Evolutionary conservation across 78 protist species (phyloP).

Genomic region (Dictyostelium purpureum): DNA sequence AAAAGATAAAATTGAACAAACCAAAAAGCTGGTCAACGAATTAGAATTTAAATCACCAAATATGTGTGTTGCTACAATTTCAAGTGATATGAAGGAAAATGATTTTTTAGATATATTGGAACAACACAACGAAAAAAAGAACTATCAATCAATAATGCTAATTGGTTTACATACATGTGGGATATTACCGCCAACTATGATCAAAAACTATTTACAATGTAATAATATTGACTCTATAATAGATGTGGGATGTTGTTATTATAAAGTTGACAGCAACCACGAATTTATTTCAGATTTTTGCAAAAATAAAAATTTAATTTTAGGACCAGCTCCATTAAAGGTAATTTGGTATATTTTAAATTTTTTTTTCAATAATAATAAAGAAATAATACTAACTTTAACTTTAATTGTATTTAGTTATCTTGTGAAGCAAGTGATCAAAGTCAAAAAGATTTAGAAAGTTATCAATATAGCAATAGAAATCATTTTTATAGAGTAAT

Average conservation of each 20-base stretch:
- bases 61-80: slow-evolving; percentile 46
- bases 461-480: slow-evolving; percentile 9
- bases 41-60: neutral
- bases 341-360: too few species aligned
- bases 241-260: slow-evolving; percentile 74
- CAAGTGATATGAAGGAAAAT: slow-evolving; percentile 11
- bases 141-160: slow-evolving; percentile 4
- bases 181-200: slow-evolving; percentile 21
- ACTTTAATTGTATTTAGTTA: too few species aligned
- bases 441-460: slow-evolving; percentile 1
- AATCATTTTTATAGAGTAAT: slow-evolving; percentile 51
- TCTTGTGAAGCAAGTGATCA: slow-evolving; percentile 52
- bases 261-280: slow-evolving; percentile 5
- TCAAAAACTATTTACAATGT: slow-evolving; percentile 41
- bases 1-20: too few species aligned
- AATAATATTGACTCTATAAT: slow-evolving; percentile 13
- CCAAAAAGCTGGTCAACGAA: neutral
- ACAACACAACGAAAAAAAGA: neutral
- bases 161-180: slow-evolving; percentile 72
- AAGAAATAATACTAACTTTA: too few species aligned
- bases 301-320: neutral
- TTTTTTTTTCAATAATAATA: too few species aligned
- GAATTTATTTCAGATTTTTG: slow-evolving; percentile 18
- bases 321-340: slow-evolving; percentile 52
- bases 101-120: slow-evolving; percentile 22